phyloP scores from a whole-genome alignment of 805 yeast genomes.

The Ogataea siamensis region DNA sequence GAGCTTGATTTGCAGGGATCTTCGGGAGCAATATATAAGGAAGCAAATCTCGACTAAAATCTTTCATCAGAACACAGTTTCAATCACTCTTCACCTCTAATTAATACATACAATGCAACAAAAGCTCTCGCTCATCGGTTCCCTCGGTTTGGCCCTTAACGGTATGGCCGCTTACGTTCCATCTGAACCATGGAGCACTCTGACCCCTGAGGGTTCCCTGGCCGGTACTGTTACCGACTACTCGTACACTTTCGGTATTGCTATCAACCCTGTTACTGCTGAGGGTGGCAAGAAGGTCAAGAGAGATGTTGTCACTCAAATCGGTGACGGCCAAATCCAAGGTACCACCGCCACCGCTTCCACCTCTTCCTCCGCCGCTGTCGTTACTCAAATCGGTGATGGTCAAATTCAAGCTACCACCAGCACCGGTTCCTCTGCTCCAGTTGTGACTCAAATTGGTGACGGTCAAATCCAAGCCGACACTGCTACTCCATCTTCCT shows the following conservation, averaged over 20 bases:
- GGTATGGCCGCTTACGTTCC: constrained; percentile 63
- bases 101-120: constrained; percentile 24
- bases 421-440: constrained; percentile 27
- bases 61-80: constrained; percentile 6
- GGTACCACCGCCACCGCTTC: constrained; percentile 34
- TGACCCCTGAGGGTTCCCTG: constrained; percentile 59
- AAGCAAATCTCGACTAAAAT: not conserved
- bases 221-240: constrained; percentile 58
- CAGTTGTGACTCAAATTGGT: constrained; percentile 42
- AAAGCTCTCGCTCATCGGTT: constrained; percentile 29
- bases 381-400: constrained; percentile 27
- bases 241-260: constrained; percentile 65
- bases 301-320: constrained; percentile 44
- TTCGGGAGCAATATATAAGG: constrained; percentile 9
- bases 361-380: constrained; percentile 33
- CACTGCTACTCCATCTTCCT: constrained; percentile 31
- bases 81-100: not conserved
- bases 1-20: constrained; percentile 8
- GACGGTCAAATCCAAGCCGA: constrained; percentile 50
- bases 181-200: constrained; percentile 65
- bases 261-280: constrained; percentile 49
- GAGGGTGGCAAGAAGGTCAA: constrained; percentile 17
- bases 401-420: constrained; percentile 30
- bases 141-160: constrained; percentile 43
- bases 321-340: constrained; percentile 53